Conservation (phyloP, 345 rosid genomes). For the Hibiscus syriacus region DNA sequence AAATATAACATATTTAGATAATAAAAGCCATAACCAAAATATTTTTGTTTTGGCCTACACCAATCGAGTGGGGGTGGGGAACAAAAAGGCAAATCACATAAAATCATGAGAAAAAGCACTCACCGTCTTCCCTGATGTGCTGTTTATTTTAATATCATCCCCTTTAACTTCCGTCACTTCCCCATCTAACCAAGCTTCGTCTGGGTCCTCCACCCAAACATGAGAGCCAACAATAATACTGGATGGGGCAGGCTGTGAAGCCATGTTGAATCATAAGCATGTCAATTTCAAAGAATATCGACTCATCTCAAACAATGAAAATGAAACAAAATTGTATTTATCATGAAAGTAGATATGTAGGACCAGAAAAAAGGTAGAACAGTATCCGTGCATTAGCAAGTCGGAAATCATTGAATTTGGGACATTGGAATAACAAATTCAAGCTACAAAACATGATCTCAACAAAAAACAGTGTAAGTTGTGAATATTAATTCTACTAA, state of each 20-base stretch:
- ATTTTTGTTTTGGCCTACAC: neutral
- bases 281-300: slow-evolving; percentile 5
- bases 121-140: slow-evolving; percentile 62
- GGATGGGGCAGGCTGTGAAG: slow-evolving; percentile 46
- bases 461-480: neutral
- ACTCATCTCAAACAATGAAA: slow-evolving; percentile 6
- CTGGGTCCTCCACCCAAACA: slow-evolving; percentile 87
- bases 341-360: neutral
- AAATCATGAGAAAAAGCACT: slow-evolving; percentile 19
- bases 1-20: neutral
- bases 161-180: slow-evolving; percentile 54
- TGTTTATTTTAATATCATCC: slow-evolving; percentile 47
- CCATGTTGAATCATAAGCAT: slow-evolving; percentile 3
- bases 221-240: slow-evolving; percentile 55
- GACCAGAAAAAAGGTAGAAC: neutral
- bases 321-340: neutral
- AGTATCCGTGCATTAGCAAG: neutral
- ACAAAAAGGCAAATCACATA: neutral
- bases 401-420: neutral
- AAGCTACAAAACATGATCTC: neutral
- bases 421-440: neutral
- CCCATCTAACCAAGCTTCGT: slow-evolving; percentile 86
- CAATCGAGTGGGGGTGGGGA: neutral
- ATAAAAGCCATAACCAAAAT: neutral
- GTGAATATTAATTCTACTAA: neutral